phyloP scores from a whole-genome alignment of 371 early-diverging fungal species.

The Mucor racemosus region DNA sequence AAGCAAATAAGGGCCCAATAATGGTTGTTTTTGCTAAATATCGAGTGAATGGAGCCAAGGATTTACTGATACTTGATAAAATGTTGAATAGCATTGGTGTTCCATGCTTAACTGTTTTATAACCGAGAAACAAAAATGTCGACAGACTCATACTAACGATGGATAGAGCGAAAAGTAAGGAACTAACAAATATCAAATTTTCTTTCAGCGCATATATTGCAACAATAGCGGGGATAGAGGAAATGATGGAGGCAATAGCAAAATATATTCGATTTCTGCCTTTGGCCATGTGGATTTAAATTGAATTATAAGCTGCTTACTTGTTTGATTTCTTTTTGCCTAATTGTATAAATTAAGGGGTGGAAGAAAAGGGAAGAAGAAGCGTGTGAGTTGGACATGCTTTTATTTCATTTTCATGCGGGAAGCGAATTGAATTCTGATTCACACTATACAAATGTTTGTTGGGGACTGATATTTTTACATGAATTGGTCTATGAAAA shows the following conservation, averaged over 20 bases:
- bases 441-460: background rate
- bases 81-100: conserved; percentile 34
- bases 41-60: conserved; percentile 30
- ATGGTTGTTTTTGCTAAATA: conserved; percentile 28
- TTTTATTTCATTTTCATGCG: conserved; percentile 5
- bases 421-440: background rate
- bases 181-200: conserved; percentile 14
- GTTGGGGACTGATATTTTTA: background rate
- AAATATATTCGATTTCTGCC: conserved; percentile 38
- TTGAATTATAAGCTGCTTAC: background rate
- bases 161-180: conserved; percentile 30
- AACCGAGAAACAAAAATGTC: conserved; percentile 34
- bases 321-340: background rate
- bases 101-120: conserved; percentile 42
- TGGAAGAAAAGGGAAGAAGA: background rate
- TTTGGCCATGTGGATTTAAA: conserved; percentile 20
- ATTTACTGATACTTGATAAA: conserved; percentile 27
- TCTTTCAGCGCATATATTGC: conserved; percentile 32
- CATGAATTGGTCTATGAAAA: background rate
- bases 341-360: background rate
- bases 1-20: conserved; percentile 31
- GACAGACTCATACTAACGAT: conserved; percentile 33
- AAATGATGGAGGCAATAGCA: conserved; percentile 30
- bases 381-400: conserved; percentile 6
- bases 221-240: conserved; percentile 31